Evolutionary conservation across 2,329 filamentous ascomycete species (phyloP).

Genomic region (Pseudocercospora vitis): DNA sequence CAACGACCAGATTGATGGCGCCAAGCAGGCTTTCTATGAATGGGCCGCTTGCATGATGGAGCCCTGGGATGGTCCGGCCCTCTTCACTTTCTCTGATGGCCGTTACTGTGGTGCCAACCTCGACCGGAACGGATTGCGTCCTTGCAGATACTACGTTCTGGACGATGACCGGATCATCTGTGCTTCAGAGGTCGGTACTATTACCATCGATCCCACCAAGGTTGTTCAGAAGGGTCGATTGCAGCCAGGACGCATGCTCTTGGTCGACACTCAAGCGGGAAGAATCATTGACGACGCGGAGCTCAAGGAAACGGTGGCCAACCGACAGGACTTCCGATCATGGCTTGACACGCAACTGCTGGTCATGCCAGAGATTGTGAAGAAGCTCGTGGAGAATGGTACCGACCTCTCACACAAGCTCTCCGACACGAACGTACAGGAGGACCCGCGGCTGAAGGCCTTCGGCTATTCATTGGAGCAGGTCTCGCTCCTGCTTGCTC

Average conservation of each 20-base stretch:
- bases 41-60: conserved; percentile 99
- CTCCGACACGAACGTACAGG: conserved; percentile 70
- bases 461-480: conserved; percentile 97
- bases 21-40: conserved; percentile 96
- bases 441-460: conserved; percentile 78
- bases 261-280: conserved; percentile 87
- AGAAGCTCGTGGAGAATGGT: conserved; percentile 58
- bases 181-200: conserved; percentile 93
- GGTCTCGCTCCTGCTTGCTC: conserved; percentile 83
- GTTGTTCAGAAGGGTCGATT: conserved; percentile 91
- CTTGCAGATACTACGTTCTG: conserved; percentile 95
- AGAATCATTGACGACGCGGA: conserved; percentile 94
- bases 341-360: conserved; percentile 88
- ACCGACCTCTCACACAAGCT: conserved; percentile 67
- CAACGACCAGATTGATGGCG: conserved; percentile 85
- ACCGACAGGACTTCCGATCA: conserved; percentile 78
- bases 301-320: conserved; percentile 84
- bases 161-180: conserved; percentile 97
- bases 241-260: conserved; percentile 91
- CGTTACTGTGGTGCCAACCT: conserved; percentile 96
- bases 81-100: conserved; percentile 96
- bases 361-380: conserved; percentile 72
- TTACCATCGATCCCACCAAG: conserved; percentile 83
- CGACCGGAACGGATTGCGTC: conserved; percentile 90
- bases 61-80: conserved; percentile 93